A percentile compares a stretch with the other conserved stretches of the same genome.
Conservation (phyloP, 257 asterid species). For the Echium plantagineum region DNA sequence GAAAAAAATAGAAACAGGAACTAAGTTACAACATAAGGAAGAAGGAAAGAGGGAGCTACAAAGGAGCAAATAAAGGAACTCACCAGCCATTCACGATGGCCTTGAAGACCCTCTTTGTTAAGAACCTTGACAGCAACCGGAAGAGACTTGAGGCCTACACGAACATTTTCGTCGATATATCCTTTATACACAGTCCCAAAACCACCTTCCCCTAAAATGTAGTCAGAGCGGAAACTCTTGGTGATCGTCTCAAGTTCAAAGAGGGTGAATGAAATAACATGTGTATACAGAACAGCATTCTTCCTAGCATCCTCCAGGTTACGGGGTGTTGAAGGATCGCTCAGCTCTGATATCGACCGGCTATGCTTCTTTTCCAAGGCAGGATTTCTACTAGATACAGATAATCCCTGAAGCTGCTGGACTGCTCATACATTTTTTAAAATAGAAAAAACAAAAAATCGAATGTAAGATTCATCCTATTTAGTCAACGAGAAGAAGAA, state of each 20-base stretch:
- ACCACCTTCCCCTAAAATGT: conserved; percentile 98
- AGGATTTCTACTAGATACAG: conserved; percentile 36
- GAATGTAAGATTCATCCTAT: no score
- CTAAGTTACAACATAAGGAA: neutral
- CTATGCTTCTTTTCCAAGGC: conserved; percentile 58
- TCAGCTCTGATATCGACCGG: conserved; percentile 75
- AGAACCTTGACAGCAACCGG: conserved; percentile 98
- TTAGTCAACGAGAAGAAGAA: no score
- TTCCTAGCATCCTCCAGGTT: conserved; percentile 67
- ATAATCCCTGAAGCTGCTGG: conserved; percentile 57
- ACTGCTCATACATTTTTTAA: conserved; percentile 24
- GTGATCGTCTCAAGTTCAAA: conserved; percentile 97
- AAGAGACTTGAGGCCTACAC: conserved; percentile 90
- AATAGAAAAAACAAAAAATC: no score
- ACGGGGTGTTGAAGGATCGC: conserved; percentile 80
- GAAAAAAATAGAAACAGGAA: conserved; percentile 3
- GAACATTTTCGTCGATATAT: conserved; percentile 89
- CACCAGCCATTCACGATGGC: conserved; percentile 99
- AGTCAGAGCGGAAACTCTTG: conserved; percentile 95
- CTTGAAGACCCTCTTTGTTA: conserved; percentile 98
- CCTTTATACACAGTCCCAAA: conserved; percentile 98
- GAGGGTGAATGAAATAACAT: conserved; percentile 80
- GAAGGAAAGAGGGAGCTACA: neutral
- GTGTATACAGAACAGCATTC: conserved; percentile 62
- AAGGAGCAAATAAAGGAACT: conserved; percentile 14